Evolutionary conservation across 371 early-diverging fungal species (phyloP), one percentile per base, ranked within the genome.

Genomic region (Rhizopus stolonifer): DNA sequence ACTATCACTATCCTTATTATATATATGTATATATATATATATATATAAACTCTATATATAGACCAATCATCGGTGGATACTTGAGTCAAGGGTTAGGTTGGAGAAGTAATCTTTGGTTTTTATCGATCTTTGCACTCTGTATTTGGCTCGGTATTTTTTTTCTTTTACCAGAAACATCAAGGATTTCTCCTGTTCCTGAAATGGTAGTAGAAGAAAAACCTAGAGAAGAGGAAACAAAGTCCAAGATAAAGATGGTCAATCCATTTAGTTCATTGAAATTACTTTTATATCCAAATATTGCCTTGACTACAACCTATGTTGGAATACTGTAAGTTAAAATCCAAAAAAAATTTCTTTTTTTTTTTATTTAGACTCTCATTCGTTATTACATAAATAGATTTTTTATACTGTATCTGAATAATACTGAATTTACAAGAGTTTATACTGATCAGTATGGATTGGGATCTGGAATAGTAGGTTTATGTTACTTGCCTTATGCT

Each of bases 21-120:
- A 34, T 15, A 48, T 8, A 34, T 34, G 24, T 22, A 34, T 32
- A n/a, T n/a, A 24, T 36, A 22, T 18, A 33, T 15, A 19, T 4
- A 47, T 21, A 40, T 8, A 33, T 24, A 33, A 29, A 39, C 31
- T 13, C 13, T n/a, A 10, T 24, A 38, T 18, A 15, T 57, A 69
- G 73, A 11, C 74, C 77, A 2, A 65, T 77, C 36, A 58, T 77
- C 42, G 77, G 77, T 13, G 77, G 77, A 6, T 70, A 69, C 31
- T 48, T 77, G 3, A 77, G 64, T 40, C 49, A 71, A 64, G 72
- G 66, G 2, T 56, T 73, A 10, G 77, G 77, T 4, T 77, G 77
- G 77, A 67, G 68, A 55, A 69, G 72, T 33, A 70, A 55, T 24
- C 65, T 77, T 40, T 64, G 62, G 59, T 71, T 69, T 26, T 26